A percentile compares a stretch with the other conserved stretches of the same genome.
Conservation (phyloP, 192 early-diverging fungal species). For the Dimargaris cristalligena region DNA sequence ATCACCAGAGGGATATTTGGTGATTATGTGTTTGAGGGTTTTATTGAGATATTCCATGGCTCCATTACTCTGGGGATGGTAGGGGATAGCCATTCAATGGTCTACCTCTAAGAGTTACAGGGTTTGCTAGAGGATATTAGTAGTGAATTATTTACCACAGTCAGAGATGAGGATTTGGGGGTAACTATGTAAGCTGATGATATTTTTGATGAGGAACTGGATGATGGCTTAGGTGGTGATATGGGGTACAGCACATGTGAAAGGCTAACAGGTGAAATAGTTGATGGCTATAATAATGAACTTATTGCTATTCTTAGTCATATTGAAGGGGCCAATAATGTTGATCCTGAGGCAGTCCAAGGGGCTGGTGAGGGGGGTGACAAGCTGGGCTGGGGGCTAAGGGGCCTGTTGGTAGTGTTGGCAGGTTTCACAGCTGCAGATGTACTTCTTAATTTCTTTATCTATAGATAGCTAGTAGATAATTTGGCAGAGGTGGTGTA, state of each 20-base stretch:
- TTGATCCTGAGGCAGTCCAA: conserved; percentile 10
- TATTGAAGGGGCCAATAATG: conserved; percentile 4
- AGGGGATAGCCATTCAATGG: neutral
- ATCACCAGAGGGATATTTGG: too few species aligned
- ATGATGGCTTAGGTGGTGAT: neutral
- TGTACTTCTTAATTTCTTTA: neutral
- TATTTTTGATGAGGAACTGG: conserved; percentile 4
- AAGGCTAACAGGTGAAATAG: conserved; percentile 12
- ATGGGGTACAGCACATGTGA: neutral
- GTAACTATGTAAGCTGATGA: conserved; percentile 9
- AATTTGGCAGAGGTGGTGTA: neutral
- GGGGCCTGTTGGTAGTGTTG: neutral
- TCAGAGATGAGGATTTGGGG: conserved; percentile 10
- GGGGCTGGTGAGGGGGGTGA: neutral
- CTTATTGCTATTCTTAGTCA: conserved; percentile 6
- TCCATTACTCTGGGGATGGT: neutral
- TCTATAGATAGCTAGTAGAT: neutral
- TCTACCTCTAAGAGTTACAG: neutral
- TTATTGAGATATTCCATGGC: too few species aligned
- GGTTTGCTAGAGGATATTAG: neutral
- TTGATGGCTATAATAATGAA: conserved; percentile 14
- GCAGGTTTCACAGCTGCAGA: neutral
- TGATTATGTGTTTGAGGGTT: too few species aligned
- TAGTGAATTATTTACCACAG: conserved; percentile 10
- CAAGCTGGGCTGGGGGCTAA: neutral